Conservation (phyloP, 2,329 filamentous ascomycete genomes). For the Colletotrichum camelliae region DNA sequence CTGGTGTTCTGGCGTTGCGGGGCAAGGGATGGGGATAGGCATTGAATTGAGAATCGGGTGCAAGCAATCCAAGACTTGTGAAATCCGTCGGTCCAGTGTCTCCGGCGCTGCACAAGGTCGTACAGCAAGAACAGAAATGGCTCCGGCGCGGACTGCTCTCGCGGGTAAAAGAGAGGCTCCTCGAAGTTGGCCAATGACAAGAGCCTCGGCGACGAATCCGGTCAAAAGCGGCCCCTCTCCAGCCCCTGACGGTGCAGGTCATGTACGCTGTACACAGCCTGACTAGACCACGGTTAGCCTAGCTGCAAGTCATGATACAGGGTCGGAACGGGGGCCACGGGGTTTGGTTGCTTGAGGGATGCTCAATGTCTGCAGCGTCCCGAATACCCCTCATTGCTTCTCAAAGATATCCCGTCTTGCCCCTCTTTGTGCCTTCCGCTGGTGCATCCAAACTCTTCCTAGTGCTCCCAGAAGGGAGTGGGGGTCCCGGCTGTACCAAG, state of each 20-base stretch:
- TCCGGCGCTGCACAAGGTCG: neutral
- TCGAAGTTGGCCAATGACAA: neutral
- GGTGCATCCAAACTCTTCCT: neutral
- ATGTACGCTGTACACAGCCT: neutral
- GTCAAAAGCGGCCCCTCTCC: slow-evolving; percentile 11
- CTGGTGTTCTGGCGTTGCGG: slow-evolving; percentile 1
- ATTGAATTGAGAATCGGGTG: neutral
- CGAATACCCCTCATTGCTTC: neutral
- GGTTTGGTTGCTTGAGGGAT: neutral
- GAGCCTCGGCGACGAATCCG: slow-evolving; percentile 11
- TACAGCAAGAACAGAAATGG: neutral
- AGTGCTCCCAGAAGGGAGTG: neutral
- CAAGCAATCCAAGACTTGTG: neutral
- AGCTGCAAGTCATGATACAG: slow-evolving; percentile 21
- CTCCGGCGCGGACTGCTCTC: slow-evolving; percentile 8
- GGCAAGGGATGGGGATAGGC: neutral
- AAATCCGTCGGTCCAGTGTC: neutral
- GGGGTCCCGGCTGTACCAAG: neutral
- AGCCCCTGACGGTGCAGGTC: slow-evolving; percentile 14
- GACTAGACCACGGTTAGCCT: slow-evolving; percentile 6
- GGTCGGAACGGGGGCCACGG: neutral
- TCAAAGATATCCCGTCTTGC: neutral
- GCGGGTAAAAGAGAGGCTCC: slow-evolving; percentile 13
- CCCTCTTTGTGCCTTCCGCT: neutral
- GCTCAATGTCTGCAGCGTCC: neutral